Evolutionary conservation across 768 basidiomycete species (phyloP).

Genomic region (Boletellus emodensis): DNA sequence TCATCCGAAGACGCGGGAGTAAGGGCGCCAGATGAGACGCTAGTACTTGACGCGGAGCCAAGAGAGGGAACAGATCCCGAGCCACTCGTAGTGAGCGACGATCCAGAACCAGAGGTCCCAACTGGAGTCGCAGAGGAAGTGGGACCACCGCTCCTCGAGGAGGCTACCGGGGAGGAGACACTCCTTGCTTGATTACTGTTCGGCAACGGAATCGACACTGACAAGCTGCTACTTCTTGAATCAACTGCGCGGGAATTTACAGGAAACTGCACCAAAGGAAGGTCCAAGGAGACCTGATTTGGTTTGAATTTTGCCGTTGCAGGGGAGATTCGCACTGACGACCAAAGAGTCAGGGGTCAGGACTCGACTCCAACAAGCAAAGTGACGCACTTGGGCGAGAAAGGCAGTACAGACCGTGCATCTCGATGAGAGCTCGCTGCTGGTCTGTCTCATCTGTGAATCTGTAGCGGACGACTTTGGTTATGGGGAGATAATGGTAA

Average conservation of each 20-base stretch:
- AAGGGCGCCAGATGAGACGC: slow-evolving; percentile 48
- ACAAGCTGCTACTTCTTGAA: slow-evolving; percentile 37
- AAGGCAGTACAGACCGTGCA: slow-evolving; percentile 87
- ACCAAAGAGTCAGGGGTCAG: slow-evolving; percentile 25
- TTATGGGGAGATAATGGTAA: slow-evolving; percentile 4
- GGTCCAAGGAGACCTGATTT: slow-evolving; percentile 41
- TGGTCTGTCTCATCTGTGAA: slow-evolving; percentile 89
- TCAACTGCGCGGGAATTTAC: slow-evolving; percentile 21
- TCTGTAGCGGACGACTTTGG: slow-evolving; percentile 35
- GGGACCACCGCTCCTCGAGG: slow-evolving; percentile 24
- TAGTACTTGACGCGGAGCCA: slow-evolving; percentile 44
- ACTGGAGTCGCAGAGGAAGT: slow-evolving; percentile 30
- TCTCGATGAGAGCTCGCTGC: slow-evolving; percentile 84
- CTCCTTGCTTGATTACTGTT: slow-evolving; percentile 50
- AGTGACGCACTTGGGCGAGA: slow-evolving; percentile 74
- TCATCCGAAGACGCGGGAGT: slow-evolving; percentile 52
- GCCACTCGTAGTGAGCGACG: slow-evolving; percentile 42
- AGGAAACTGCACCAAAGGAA: slow-evolving; percentile 46
- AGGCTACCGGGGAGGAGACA: slow-evolving; percentile 67
- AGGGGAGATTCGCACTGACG: slow-evolving; percentile 82
- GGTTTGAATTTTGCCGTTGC: slow-evolving; percentile 86
- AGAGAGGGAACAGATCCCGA: slow-evolving; percentile 51
- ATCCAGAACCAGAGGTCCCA: slow-evolving; percentile 42
- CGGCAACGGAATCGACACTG: slow-evolving; percentile 49
- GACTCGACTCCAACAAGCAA: slow-evolving; percentile 1